phyloP scores from a whole-genome alignment of 768 basidiomycete genomes.

The Calvatia gigantea region DNA sequence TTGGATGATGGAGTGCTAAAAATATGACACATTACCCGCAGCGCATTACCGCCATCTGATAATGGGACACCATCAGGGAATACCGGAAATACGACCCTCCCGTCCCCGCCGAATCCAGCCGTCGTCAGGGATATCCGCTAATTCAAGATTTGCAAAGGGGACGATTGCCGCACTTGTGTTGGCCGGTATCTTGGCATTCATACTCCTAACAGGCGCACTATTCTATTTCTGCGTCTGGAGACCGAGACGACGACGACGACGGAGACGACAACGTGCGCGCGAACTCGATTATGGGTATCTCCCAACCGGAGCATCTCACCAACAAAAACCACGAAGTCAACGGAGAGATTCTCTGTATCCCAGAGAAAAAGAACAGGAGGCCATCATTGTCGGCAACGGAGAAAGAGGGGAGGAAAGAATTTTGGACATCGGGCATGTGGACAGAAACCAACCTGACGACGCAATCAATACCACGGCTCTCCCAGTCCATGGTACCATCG shows the following conservation, averaged over 20 bases:
- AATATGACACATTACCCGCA: not conserved
- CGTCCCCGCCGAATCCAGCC: conserved; percentile 18
- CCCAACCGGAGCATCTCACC: not conserved
- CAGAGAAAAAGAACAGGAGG: not conserved
- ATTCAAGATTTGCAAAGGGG: conserved; percentile 35
- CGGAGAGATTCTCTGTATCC: not conserved
- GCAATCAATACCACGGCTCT: not conserved
- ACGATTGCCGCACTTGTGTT: conserved; percentile 67
- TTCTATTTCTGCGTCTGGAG: conserved; percentile 46
- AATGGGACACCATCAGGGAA: conserved; percentile 7
- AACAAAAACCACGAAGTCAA: conserved; percentile 5
- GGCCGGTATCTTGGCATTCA: conserved; percentile 48
- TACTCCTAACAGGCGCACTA: conserved; percentile 37
- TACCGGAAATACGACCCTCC: conserved; percentile 12
- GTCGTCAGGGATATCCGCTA: too few relatives aligned
- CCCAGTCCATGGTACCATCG: not conserved
- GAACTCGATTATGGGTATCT: conserved; percentile 2
- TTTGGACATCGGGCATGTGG: conserved; percentile 1
- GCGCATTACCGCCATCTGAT: conserved; percentile 4
- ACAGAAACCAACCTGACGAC: not conserved
- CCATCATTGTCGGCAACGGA: not conserved
- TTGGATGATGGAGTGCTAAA: not conserved
- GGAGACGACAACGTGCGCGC: conserved; percentile 11
- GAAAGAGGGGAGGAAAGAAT: not conserved
- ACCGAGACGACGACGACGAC: conserved; percentile 35